Conservation (phyloP, 345 rosid species). For the Raphanus raphanistrum region DNA sequence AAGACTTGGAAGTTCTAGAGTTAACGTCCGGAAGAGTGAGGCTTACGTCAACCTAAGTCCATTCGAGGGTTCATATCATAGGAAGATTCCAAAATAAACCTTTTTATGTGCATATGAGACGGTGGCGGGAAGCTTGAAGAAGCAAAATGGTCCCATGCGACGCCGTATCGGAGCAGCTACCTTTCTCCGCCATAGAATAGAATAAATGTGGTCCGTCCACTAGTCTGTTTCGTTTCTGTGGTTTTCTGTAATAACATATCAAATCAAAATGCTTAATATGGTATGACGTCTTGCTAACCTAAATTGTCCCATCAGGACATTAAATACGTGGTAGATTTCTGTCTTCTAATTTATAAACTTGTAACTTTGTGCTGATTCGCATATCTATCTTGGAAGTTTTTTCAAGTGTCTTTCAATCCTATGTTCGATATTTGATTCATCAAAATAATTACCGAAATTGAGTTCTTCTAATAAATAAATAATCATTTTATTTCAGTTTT, state of each 20-base stretch:
- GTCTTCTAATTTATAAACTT: background rate
- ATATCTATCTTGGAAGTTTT: background rate
- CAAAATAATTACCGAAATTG: background rate
- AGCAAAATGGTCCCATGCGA: slow-evolving; percentile 28
- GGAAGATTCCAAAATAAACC: slow-evolving; percentile 23
- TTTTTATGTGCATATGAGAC: slow-evolving; percentile 2
- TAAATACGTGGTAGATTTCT: background rate
- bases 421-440: background rate
- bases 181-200: slow-evolving; percentile 25
- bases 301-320: slow-evolving; percentile 16
- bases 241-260: slow-evolving; percentile 19
- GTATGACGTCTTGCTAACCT: slow-evolving; percentile 33
- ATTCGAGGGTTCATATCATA: background rate
- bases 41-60: background rate
- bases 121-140: slow-evolving; percentile 33
- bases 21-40: slow-evolving; percentile 2
- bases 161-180: slow-evolving; percentile 30
- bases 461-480: background rate
- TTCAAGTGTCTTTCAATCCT: background rate
- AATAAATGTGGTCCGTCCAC: slow-evolving; percentile 32
- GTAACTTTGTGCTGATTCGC: too few species aligned
- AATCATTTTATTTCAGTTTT: background rate
- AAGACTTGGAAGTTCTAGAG: slow-evolving; percentile 10
- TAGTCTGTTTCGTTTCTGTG: background rate
- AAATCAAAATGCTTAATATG: slow-evolving; percentile 3